A percentile compares a stretch with the other conserved stretches of the same genome.
Conservation (phyloP, 176 grass and related monocot genomes). For the Elaeis guineensis region DNA sequence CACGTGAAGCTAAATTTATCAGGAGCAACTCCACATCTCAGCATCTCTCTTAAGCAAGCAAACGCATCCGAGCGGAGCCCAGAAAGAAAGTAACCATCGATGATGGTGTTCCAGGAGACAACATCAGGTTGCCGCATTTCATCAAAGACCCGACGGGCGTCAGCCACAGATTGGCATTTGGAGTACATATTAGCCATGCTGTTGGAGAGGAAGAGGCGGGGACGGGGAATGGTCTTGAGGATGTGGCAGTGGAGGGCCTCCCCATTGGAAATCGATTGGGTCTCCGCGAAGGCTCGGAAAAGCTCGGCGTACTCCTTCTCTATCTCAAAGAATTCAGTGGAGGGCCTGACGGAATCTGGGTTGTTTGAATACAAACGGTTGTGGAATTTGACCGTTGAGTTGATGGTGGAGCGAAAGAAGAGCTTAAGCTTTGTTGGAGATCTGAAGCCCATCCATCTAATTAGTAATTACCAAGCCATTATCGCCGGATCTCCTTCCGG, state of each 20-base stretch:
- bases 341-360: neutral
- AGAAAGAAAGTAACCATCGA: constrained; percentile 3
- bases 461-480: too few relatives aligned
- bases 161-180: neutral
- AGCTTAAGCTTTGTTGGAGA: too few relatives aligned
- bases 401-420: neutral
- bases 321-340: neutral
- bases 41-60: constrained; percentile 1
- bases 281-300: neutral
- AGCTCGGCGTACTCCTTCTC: constrained; percentile 1
- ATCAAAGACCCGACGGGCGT: neutral
- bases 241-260: constrained; percentile 1
- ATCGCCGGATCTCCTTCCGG: too few relatives aligned
- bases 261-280: neutral
- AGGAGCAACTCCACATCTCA: neutral
- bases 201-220: constrained; percentile 1
- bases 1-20: constrained; percentile 9
- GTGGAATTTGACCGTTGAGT: neutral
- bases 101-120: constrained; percentile 10
- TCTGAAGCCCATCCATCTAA: constrained; percentile 1
- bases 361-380: neutral
- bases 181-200: constrained; percentile 1
- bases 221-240: neutral
- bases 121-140: constrained; percentile 6
- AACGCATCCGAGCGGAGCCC: neutral